These are phyloP conservation scores for Verticillium nubilum DNA, from an alignment of 2,329 filamentous ascomycete species.

Conservation along the genomic window DNA sequence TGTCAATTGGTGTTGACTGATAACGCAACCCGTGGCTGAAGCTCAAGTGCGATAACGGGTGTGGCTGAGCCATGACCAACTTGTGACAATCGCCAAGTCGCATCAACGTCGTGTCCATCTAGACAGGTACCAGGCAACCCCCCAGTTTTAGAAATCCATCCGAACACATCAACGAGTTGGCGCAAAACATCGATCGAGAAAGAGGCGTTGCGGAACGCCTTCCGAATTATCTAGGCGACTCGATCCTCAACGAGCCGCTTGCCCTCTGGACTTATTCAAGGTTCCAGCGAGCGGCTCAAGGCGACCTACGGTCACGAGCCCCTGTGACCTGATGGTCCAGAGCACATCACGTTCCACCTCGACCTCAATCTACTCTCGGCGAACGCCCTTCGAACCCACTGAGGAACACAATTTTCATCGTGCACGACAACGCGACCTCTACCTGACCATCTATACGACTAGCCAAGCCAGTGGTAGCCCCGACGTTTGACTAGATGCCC, in stretches of 20 bases:
- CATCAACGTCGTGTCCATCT: neutral
- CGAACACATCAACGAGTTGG: neutral
- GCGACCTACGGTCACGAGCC: constrained; percentile 3
- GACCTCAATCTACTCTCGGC: neutral
- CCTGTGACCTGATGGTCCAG: constrained; percentile 1
- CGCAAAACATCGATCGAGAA: neutral
- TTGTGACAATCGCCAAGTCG: constrained; percentile 1
- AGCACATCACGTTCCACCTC: neutral
- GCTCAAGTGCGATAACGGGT: neutral
- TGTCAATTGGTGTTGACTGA: neutral
- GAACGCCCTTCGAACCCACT: neutral
- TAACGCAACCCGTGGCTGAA: neutral
- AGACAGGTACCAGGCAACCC: neutral
- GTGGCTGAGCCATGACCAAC: neutral
- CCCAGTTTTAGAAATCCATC: neutral
- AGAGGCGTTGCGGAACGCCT: neutral
- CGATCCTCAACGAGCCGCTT: neutral
- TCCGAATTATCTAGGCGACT: neutral
- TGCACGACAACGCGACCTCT: neutral
- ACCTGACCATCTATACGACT: neutral
- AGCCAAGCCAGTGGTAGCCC: neutral
- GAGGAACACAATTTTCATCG: neutral
- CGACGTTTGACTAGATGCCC: constrained; percentile 33
- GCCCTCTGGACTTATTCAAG: neutral
- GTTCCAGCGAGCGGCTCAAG: neutral